Evolutionary conservation across 805 yeast species (phyloP).

Genomic region (Zygosaccharomyces kombuchaensis): DNA sequence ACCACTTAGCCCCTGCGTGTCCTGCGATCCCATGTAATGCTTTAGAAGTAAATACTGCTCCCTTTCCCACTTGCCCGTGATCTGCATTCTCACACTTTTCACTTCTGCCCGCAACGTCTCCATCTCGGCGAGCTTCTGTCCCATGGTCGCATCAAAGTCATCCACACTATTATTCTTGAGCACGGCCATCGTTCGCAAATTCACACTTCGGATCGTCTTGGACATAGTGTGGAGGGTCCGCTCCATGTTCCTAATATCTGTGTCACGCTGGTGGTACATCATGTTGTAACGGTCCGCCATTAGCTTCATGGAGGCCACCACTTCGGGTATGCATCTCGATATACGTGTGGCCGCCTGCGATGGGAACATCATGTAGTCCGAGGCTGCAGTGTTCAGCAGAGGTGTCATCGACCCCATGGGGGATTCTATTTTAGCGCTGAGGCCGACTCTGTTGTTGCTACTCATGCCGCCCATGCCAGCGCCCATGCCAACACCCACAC

Average conservation of each 20-base stretch:
- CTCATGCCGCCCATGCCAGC: neutral
- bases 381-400: slow-evolving; percentile 9
- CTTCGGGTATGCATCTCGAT: slow-evolving; percentile 28
- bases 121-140: slow-evolving; percentile 15
- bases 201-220: slow-evolving; percentile 21
- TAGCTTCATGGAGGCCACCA: slow-evolving; percentile 34
- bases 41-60: slow-evolving; percentile 24
- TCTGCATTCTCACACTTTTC: slow-evolving; percentile 20
- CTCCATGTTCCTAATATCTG: slow-evolving; percentile 36
- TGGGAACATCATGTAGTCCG: slow-evolving; percentile 30
- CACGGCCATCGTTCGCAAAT: slow-evolving; percentile 33
- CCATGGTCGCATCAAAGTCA: slow-evolving; percentile 72
- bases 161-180: slow-evolving; percentile 64
- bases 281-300: slow-evolving; percentile 52
- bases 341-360: slow-evolving; percentile 33
- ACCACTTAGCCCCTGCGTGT: neutral
- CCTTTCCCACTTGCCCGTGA: slow-evolving; percentile 29
- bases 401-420: slow-evolving; percentile 14
- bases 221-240: slow-evolving; percentile 24
- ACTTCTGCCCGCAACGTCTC: slow-evolving; percentile 12
- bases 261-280: slow-evolving; percentile 43
- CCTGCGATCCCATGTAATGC: slow-evolving; percentile 3
- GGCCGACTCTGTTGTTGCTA: slow-evolving; percentile 1
- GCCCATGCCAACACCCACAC: slow-evolving; percentile 1
- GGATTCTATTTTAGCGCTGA: slow-evolving; percentile 11